A percentile compares a stretch with the other conserved stretches of the same genome.
Conservation (phyloP, 306 rosid genomes). For the Quercus rubra region DNA sequence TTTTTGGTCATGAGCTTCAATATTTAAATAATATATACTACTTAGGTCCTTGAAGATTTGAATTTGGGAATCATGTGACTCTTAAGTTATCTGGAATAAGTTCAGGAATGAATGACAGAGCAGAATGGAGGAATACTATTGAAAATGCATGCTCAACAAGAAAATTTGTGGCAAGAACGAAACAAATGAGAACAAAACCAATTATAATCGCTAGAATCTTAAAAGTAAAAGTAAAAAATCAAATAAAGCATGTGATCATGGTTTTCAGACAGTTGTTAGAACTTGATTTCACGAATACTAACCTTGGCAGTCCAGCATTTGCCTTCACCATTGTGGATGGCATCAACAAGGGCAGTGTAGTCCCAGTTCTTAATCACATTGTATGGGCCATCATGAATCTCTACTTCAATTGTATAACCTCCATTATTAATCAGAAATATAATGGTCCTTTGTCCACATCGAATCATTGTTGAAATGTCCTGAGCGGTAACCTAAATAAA, state of each 20-base stretch:
- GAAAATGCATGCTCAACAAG: background rate
- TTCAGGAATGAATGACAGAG: background rate
- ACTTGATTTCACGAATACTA: conserved; percentile 19
- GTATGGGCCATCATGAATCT: conserved; percentile 94
- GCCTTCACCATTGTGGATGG: conserved; percentile 84
- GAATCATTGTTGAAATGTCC: conserved; percentile 89
- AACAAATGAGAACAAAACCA: background rate
- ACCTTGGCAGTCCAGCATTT: conserved; percentile 94
- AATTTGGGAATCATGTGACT: background rate
- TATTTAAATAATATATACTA: background rate
- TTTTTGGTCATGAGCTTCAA: background rate
- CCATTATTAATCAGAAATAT: conserved; percentile 88
- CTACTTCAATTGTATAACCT: conserved; percentile 87
- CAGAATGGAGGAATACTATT: background rate
- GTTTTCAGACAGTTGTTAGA: background rate
- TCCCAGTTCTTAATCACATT: conserved; percentile 94
- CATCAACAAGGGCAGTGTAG: conserved; percentile 69
- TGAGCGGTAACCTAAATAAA: conserved; percentile 75
- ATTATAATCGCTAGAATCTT: background rate
- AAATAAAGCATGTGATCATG: background rate
- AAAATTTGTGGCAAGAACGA: background rate
- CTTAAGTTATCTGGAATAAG: background rate
- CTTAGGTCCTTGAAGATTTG: background rate
- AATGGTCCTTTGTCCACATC: conserved; percentile 64
- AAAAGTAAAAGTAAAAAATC: background rate